Conservation (phyloP, 371 early-diverging fungal genomes). For the Mucor racemosus region DNA sequence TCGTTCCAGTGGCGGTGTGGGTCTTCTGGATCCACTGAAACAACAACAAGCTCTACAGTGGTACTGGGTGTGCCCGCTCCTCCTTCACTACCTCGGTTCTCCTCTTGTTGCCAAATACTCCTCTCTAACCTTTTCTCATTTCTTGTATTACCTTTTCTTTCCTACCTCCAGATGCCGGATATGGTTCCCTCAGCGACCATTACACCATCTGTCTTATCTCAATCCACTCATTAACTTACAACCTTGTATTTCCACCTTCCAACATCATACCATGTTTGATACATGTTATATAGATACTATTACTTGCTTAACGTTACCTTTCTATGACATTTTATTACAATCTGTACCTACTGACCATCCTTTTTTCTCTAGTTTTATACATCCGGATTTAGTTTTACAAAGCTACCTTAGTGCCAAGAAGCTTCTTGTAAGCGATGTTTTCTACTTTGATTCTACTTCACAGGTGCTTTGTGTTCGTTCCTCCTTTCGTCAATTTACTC, state of each 20-base stretch:
- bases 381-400: not conserved
- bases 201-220: not conserved
- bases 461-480: not conserved
- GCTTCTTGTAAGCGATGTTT: not conserved
- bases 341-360: not conserved
- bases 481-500: not conserved
- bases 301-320: constrained; percentile 1
- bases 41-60: constrained; percentile 21
- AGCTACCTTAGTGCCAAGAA: not conserved
- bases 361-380: not conserved
- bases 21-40: constrained; percentile 17
- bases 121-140: not conserved
- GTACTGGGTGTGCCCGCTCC: constrained; percentile 18
- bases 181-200: not conserved
- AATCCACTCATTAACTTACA: not conserved
- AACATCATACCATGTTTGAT: not conserved
- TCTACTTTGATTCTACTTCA: not conserved
- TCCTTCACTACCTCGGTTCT: not conserved
- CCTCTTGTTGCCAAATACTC: no score
- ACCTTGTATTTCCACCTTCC: not conserved
- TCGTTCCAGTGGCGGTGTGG: constrained; percentile 14
- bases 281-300: not conserved
- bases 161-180: not conserved
- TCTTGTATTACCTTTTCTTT: not conserved
- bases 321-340: not conserved